Base-by-base conservation (phyloP, 441 rosid genomes). In the Bruguiera hainesii region DNA sequence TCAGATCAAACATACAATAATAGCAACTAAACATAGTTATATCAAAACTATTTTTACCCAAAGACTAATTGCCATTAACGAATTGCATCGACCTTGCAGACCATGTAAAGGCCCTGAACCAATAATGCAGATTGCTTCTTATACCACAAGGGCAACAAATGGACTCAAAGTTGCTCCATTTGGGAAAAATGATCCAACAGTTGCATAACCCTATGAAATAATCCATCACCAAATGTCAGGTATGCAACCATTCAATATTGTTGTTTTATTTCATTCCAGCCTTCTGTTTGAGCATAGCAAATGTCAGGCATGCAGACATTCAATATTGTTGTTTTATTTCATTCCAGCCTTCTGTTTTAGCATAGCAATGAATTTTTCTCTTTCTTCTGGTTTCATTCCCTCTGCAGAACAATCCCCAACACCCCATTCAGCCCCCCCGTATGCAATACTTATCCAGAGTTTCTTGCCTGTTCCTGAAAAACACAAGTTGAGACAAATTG, bases 391-490 rank as follows among this genome's bases (percentile, higher is more conserved):
- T 2, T 90, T 75, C 98, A 93, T 90, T 16, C 85, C 96, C 53
- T 77, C 96, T 0, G 89, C 78, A 11, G 97, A 89, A 65, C 98
- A 93, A 75, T 93, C 98, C 69, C 98, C 98, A 1, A 93, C 87
- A 5, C 98, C 98, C 96, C 97, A 90, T 71, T 90, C 98, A 1
- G 98, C 98, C 23, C 96, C 96, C 98, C 0, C 98, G 85, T 29
- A 90, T 37, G 79, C 98, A 93, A 72, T 93, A 93, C 65, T 89
- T 93, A 81, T 90, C 96, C 67, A 74, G 86, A 63, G 75, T 81
- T 60, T 68, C 79, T 79, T 77, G 84, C 69, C 72, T 71, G 79
- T 90, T 87, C 85, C 98, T 89, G 83, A 23, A 69, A 55, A 5
- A 42, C 48, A 42, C 15, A 10, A 37, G 46, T 37, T 13, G 10